phyloP scores from a whole-genome alignment of 176 grass and related monocot genomes.

The Melocanna baccifera region DNA sequence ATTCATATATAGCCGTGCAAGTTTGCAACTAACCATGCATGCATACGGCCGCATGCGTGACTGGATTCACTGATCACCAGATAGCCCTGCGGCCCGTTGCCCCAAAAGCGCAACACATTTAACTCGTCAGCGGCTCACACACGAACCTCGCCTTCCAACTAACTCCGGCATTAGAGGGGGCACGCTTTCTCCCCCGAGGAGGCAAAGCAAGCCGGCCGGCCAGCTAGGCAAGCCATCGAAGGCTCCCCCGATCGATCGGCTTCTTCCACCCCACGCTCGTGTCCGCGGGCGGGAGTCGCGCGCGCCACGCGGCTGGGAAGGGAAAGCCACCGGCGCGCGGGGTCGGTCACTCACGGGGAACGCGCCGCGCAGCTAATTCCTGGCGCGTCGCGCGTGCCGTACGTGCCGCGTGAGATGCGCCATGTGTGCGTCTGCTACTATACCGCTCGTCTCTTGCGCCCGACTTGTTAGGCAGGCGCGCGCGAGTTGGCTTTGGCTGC shows the following conservation, averaged over 20 bases:
- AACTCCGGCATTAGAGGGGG: background rate
- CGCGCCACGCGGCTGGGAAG: background rate
- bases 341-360: background rate
- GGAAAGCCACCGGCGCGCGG: background rate
- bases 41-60: background rate
- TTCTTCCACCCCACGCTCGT: background rate
- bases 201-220: background rate
- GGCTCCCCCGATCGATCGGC: background rate
- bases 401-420: background rate
- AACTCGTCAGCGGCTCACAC: background rate
- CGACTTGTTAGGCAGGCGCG: background rate
- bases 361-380: background rate
- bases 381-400: background rate
- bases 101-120: background rate
- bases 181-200: conserved; percentile 1
- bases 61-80: background rate
- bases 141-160: conserved; percentile 11
- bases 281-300: background rate
- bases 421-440: background rate
- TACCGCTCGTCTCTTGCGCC: background rate
- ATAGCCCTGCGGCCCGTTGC: background rate
- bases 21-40: background rate
- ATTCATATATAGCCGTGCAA: background rate
- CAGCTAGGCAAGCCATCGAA: background rate
- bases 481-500: background rate